Percentiles rank a stretch among this genome's conserved stretches.
phyloP scores from a whole-genome alignment of 139 green algal genomes.

The Chlamydomonas asymmetrica region DNA sequence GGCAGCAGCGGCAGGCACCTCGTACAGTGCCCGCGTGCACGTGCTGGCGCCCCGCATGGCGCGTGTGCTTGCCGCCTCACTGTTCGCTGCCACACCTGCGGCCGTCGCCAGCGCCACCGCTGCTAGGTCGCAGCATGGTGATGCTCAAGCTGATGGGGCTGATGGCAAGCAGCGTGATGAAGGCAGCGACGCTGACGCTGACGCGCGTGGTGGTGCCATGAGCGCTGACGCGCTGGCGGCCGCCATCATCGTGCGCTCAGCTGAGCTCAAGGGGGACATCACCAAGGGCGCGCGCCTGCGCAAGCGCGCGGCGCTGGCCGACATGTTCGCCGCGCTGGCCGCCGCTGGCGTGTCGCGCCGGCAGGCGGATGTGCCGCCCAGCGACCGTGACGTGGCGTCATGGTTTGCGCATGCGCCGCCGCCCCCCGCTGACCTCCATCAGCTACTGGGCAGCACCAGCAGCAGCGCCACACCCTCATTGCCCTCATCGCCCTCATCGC shows the following conservation, averaged over 20 bases:
- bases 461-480: background rate
- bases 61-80: slow-evolving; percentile 1
- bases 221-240: slow-evolving; percentile 59
- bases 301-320: slow-evolving; percentile 93
- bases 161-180: slow-evolving; percentile 1
- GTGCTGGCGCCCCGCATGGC: slow-evolving; percentile 37
- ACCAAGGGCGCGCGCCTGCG: slow-evolving; percentile 72
- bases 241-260: slow-evolving; percentile 49
- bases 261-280: slow-evolving; percentile 56
- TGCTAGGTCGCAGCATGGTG: background rate
- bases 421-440: slow-evolving; percentile 5
- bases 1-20: slow-evolving; percentile 1
- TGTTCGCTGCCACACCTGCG: background rate
- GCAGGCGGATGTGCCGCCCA: slow-evolving; percentile 60
- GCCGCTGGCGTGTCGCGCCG: slow-evolving; percentile 65
- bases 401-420: slow-evolving; percentile 62
- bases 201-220: background rate
- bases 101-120: background rate
- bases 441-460: background rate
- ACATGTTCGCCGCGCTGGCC: slow-evolving; percentile 73
- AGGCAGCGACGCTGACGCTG: background rate
- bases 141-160: background rate
- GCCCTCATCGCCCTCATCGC: background rate
- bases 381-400: slow-evolving; percentile 29
- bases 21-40: slow-evolving; percentile 27